Evolutionary conservation across 2,329 filamentous ascomycete species (phyloP).

Genomic region (Elsinoe necatrix): DNA sequence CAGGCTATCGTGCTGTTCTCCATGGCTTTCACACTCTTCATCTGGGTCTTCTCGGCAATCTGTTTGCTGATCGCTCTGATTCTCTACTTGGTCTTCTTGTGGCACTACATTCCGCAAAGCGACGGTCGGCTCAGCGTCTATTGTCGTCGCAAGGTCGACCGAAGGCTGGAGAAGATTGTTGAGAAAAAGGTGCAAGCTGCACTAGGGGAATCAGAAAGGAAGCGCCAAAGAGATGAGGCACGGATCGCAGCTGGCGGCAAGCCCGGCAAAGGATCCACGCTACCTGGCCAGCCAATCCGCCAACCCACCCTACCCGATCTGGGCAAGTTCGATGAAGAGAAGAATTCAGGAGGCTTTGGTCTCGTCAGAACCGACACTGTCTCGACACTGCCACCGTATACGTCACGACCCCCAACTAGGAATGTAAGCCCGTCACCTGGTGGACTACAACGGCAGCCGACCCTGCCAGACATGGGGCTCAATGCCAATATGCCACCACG

Average conservation of each 20-base stretch:
- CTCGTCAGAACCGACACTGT: conserved; percentile 30
- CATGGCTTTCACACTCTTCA: conserved; percentile 84
- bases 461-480: conserved; percentile 34
- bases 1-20: conserved; percentile 77
- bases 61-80: conserved; percentile 63
- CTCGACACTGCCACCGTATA: conserved; percentile 40
- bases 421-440: conserved; percentile 29
- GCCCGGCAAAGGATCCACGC: conserved; percentile 29
- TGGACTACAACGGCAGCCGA: conserved; percentile 30
- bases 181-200: conserved; percentile 81
- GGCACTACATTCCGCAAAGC: conserved; percentile 76
- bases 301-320: conserved; percentile 62
- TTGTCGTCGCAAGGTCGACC: conserved; percentile 87
- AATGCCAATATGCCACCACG: neutral
- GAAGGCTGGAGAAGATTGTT: conserved; percentile 74
- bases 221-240: conserved; percentile 46
- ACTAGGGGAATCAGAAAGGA: conserved; percentile 62
- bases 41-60: conserved; percentile 78
- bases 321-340: conserved; percentile 40
- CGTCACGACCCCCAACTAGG: conserved; percentile 45
- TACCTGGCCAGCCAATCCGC: conserved; percentile 35
- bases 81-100: conserved; percentile 82
- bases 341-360: conserved; percentile 28
- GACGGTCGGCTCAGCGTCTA: conserved; percentile 78
- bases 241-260: conserved; percentile 49